Evolutionary conservation across 2,329 filamentous ascomycete species (phyloP), one percentile per base, ranked within the genome.

Genomic region (Colletotrichum sp.): DNA sequence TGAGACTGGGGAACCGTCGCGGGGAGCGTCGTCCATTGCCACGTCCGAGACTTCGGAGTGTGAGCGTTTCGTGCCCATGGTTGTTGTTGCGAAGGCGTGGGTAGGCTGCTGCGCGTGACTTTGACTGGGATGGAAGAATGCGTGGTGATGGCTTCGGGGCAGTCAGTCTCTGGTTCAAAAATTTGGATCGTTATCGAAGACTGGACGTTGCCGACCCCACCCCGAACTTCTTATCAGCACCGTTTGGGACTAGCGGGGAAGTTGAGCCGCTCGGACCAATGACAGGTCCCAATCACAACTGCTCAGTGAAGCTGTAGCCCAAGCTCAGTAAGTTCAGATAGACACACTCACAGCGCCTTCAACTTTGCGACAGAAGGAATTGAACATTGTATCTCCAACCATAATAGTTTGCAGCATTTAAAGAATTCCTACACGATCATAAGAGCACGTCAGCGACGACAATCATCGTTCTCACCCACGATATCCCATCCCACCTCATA

Each of bases 11-110:
- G 76, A 65, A 48, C 81, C 79, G 27, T 52, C 60, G 65, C 34
- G 62, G 8, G 69, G 22, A 15, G 61, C 36, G 36, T 77, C 72
- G 13, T 56, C 15, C 66, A 52, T 65, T 13, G 66, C 62, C n/a
- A 60, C 61, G 15, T 74, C 71, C 52, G 71, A 66, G 27, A 77
- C 75, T 27, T 82, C 80, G 61, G 79, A 77, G 22, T 79, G 80
- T 8, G 80, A 56, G 36, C 84, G 79, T 77, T 82, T 82, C 28
- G 79, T 79, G 8, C 79, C 80, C 83, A 85, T 84, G 8, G 34
- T 75, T 56, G 48, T 28, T 30, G 61, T 56, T 25, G 25, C 13
- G 60, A 52, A n/a, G 52, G 25, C 27, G 15, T 52, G 27, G 28
- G 48, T 15, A 10, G 68, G 18, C 25, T 13, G 8, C 16, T 62